These are phyloP conservation scores for Crithidia fasciculata DNA, from an alignment of 208 protist genomes.

Conservation along the genomic window DNA sequence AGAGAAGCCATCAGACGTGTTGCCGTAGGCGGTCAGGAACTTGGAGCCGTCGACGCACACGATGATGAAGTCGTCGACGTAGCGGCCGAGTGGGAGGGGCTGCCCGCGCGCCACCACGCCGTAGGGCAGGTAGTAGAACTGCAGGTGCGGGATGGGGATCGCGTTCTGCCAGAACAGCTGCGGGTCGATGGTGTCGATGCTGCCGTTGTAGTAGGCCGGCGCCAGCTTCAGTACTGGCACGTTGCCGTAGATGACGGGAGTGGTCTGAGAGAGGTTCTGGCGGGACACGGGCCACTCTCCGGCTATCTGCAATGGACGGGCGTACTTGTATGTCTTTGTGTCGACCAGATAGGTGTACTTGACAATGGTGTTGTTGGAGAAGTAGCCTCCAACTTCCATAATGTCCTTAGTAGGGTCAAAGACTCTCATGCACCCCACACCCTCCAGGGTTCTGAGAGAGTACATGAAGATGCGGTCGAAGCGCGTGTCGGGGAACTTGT, in stretches of 20 bases:
- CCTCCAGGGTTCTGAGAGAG: not conserved
- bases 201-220: conserved; percentile 4
- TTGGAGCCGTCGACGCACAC: not conserved
- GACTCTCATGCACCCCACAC: not conserved
- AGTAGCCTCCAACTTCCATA: not conserved
- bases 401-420: too few relatives aligned
- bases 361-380: not conserved
- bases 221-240: conserved; percentile 21
- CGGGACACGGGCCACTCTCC: not conserved
- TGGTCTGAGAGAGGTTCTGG: not conserved
- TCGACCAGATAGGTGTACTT: not conserved
- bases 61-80: not conserved
- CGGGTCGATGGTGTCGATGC: not conserved
- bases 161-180: not conserved
- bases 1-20: not conserved
- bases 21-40: not conserved
- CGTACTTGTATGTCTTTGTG: not conserved
- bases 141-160: not conserved
- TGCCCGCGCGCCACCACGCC: not conserved
- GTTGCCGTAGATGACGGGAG: not conserved
- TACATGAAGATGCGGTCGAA: not conserved
- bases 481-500: not conserved
- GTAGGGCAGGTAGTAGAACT: not conserved
- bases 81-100: not conserved
- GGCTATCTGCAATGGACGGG: not conserved